phyloP scores from a whole-genome alignment of 352 stramenopile species.

The Globisporangium solare region DNA sequence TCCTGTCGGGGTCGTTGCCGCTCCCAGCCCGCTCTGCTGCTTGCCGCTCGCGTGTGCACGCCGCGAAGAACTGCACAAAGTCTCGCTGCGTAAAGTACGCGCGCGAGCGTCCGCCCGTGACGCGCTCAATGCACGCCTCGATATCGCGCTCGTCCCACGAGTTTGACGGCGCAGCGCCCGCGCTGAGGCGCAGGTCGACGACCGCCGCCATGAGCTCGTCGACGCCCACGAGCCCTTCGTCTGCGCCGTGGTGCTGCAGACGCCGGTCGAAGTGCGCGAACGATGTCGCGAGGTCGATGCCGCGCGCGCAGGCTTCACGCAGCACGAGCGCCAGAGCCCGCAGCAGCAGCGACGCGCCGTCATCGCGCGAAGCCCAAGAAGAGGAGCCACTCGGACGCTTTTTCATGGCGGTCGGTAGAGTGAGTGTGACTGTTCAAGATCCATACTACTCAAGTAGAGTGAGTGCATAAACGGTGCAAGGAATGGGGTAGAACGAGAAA shows the following conservation, averaged over 20 bases:
- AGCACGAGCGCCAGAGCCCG: slow-evolving; percentile 43
- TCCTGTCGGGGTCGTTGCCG: not conserved
- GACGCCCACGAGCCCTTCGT: slow-evolving; percentile 30
- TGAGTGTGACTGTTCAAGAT: too few relatives aligned
- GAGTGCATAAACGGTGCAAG: too few relatives aligned
- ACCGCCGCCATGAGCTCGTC: slow-evolving; percentile 52
- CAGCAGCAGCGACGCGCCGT: slow-evolving; percentile 14
- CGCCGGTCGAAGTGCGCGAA: slow-evolving; percentile 56
- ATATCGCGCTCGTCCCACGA: slow-evolving; percentile 43
- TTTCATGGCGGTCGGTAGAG: too few relatives aligned
- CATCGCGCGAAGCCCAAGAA: too few relatives aligned
- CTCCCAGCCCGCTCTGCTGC: not conserved
- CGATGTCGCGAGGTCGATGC: slow-evolving; percentile 41
- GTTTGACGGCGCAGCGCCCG: not conserved
- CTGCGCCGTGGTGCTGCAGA: slow-evolving; percentile 11
- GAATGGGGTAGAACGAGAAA: too few relatives aligned
- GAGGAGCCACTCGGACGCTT: too few relatives aligned
- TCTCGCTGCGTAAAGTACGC: slow-evolving; percentile 51
- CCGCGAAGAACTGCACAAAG: slow-evolving; percentile 41
- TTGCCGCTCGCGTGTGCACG: not conserved
- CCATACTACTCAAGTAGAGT: too few relatives aligned
- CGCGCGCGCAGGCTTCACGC: slow-evolving; percentile 36
- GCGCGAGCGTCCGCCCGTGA: slow-evolving; percentile 36
- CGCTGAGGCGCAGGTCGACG: slow-evolving; percentile 30
- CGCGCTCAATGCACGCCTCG: slow-evolving; percentile 33